These are phyloP conservation scores for Gracilariopsis chorda DNA, from an alignment of 23 red algal species.

Conservation along the genomic window DNA sequence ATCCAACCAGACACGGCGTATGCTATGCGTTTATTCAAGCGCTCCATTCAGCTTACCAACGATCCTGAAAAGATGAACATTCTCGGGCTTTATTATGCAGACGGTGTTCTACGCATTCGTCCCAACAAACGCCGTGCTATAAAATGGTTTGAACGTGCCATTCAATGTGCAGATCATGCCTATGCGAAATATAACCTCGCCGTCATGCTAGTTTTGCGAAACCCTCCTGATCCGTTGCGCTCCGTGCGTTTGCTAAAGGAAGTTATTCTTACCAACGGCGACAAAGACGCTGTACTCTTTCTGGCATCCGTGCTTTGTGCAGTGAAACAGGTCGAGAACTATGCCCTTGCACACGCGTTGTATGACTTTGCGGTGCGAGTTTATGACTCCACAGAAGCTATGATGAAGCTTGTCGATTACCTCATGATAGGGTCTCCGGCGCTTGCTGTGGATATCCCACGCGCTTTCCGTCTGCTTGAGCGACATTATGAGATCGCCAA, in stretches of 20 bases:
- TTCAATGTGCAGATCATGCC: background rate
- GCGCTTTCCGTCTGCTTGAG: background rate
- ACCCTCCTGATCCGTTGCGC: background rate
- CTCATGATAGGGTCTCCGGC: background rate
- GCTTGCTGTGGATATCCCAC: background rate
- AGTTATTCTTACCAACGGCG: background rate
- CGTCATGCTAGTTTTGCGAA: background rate
- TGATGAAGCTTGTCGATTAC: background rate
- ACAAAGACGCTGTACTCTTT: background rate
- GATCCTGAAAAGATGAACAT: background rate
- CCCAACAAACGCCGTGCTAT: background rate
- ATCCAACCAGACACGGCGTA: background rate
- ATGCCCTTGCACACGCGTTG: background rate
- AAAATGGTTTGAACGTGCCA: background rate
- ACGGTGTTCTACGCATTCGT: background rate
- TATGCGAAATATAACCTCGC: background rate
- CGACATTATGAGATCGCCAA: too few species aligned
- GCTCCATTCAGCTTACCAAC: background rate
- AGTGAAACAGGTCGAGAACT: background rate
- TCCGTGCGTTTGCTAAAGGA: background rate
- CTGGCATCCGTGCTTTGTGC: background rate
- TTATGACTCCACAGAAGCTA: background rate
- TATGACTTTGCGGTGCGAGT: background rate
- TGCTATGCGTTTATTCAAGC: background rate
- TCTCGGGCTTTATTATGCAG: background rate